Percentiles rank a stretch among this genome's conserved stretches.
These are phyloP conservation scores for Leishmania tarentolae DNA, from an alignment of 208 protist species.

Conservation along the genomic window DNA sequence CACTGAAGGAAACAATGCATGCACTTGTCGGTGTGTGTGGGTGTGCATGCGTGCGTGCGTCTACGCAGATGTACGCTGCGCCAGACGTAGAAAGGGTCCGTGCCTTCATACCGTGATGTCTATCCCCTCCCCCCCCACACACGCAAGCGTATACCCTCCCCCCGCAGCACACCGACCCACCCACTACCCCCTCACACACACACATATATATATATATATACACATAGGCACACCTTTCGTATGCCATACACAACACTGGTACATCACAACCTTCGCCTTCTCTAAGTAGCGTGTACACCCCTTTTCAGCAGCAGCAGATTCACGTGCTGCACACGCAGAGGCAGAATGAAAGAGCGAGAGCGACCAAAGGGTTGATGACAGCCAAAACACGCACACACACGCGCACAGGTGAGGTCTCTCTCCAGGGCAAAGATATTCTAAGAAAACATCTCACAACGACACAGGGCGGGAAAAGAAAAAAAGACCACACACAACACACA, in stretches of 20 bases:
- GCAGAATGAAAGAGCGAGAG: constrained; percentile 4
- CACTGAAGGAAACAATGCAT: background rate
- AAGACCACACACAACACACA: background rate
- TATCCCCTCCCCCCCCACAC: no score
- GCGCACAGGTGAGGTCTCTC: background rate
- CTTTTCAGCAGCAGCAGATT: background rate
- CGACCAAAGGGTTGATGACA: background rate
- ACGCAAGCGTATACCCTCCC: no score
- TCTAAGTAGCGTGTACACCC: background rate
- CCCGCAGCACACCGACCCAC: no score
- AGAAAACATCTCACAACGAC: background rate
- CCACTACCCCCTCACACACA: no score
- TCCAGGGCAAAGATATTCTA: background rate
- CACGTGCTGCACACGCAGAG: background rate
- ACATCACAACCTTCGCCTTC: background rate
- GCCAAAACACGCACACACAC: background rate
- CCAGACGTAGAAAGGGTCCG: background rate
- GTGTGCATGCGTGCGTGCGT: background rate
- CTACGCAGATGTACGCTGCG: background rate
- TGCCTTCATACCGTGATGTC: no score
- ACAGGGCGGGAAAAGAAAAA: background rate
- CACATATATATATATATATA: background rate
- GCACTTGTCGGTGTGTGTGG: background rate
- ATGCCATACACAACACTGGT: background rate
- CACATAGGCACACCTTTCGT: background rate